Base-by-base conservation (phyloP, 2,329 filamentous ascomycete species). In the Phyllosticta citriasiana region DNA sequence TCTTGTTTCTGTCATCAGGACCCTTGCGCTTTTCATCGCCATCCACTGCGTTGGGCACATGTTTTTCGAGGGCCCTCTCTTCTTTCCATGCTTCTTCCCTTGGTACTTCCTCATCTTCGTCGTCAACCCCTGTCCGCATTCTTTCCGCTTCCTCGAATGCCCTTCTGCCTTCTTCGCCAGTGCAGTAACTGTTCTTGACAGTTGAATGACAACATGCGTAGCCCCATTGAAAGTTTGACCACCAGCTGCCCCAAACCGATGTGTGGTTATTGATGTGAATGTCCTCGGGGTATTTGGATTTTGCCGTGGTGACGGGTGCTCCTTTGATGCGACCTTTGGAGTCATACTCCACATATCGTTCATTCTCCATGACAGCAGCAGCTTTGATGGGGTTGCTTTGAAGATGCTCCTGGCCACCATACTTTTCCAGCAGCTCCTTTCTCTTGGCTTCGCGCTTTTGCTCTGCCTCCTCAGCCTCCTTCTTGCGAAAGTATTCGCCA, bases 111-210 rank as follows among this genome's bases (percentile, higher is more conserved):
- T 75, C 68, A 2, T 60, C 58, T n/a, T 84, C 68, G 40, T 78
- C 72, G 19, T 22, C 27, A 74, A 70, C 5, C 76, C 80, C 40
- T 22, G 76, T 76, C 59, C 81, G 73, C 72, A 86, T 77, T 33
- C 79, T 78, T 66, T 94, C 86, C 0, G 89, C 86, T 61, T 89
- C 87, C 67, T 92, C 87, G 74, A 89, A 91, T 1, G 91, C 92
- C 64, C 77, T 78, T 73, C 86, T 95, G 40, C 94, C 94, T 62
- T 89, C 89, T 63, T 94, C 90, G 26, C 94, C 94, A 0, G 93
- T 97, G 74, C 94, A 99, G 70, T 97, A 99, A 69, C 91, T 96
- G 75, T 99, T 97, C 77, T 96, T 97, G 64, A 96, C 84, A 24
- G 86, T 87, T 0, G 91, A 96, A 72, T 95, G 91, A 78, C 94